phyloP scores from a whole-genome alignment of 257 asterid species.

The Ophiorrhiza pumila region DNA sequence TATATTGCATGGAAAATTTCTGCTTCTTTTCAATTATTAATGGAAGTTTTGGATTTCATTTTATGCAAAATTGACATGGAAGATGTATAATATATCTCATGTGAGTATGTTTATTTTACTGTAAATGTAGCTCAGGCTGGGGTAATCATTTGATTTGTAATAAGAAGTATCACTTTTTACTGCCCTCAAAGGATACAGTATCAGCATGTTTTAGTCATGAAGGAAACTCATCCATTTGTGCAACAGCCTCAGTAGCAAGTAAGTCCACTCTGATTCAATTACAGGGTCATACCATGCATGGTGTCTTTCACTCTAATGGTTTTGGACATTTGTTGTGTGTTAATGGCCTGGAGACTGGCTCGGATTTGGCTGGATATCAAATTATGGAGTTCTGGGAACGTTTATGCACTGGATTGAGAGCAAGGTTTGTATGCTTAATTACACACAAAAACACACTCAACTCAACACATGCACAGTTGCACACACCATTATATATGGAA shows the following conservation, averaged over 20 bases:
- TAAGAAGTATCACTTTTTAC: constrained; percentile 82
- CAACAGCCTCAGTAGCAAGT: constrained; percentile 17
- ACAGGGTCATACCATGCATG: constrained; percentile 74
- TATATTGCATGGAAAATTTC: neutral
- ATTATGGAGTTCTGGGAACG: constrained; percentile 98
- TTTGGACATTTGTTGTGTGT: constrained; percentile 88
- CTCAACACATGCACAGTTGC: no score
- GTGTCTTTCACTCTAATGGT: constrained; percentile 91
- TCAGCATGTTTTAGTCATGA: constrained; percentile 31
- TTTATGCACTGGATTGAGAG: constrained; percentile 71
- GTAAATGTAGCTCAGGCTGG: constrained; percentile 74
- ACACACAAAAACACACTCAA: neutral
- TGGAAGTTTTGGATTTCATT: neutral
- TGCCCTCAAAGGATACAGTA: constrained; percentile 57
- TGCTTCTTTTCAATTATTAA: no score
- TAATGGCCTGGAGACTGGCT: constrained; percentile 65
- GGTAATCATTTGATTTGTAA: constrained; percentile 88
- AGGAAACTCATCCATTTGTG: constrained; percentile 3
- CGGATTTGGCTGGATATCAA: constrained; percentile 64
- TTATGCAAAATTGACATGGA: neutral
- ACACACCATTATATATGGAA: no score
- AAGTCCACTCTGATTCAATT: constrained; percentile 60
- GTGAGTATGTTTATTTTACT: constrained; percentile 4
- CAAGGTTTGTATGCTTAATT: constrained; percentile 50
- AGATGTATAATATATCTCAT: neutral